These are phyloP conservation scores for Priceomyces medius DNA, from an alignment of 805 yeast species.

Conservation along the genomic window DNA sequence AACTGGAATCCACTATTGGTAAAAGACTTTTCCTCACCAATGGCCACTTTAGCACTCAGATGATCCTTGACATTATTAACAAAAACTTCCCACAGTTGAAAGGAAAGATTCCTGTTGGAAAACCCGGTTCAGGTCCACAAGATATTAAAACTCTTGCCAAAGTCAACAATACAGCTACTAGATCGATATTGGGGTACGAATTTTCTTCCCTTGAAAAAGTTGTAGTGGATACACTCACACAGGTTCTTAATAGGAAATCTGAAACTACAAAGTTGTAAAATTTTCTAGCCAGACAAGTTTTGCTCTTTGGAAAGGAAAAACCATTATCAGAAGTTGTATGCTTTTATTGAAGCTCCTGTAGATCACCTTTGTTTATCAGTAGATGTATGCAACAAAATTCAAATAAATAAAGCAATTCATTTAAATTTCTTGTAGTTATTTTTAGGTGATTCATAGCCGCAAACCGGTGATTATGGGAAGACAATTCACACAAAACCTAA, in stretches of 20 bases:
- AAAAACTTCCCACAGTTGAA: conserved; percentile 24
- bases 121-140: conserved; percentile 27
- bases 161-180: conserved; percentile 35
- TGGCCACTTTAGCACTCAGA: conserved; percentile 20
- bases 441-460: too few species aligned
- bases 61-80: conserved; percentile 21
- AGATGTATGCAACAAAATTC: too few species aligned
- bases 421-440: too few species aligned
- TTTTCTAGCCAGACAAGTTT: too few species aligned
- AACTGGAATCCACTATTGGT: conserved; percentile 13
- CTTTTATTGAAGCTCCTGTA: too few species aligned
- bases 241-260: conserved; percentile 18
- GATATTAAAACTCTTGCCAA: conserved; percentile 29
- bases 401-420: too few species aligned
- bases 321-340: too few species aligned
- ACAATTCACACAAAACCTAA: too few species aligned
- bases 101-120: conserved; percentile 30
- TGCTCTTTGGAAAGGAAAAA: too few species aligned
- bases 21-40: conserved; percentile 29
- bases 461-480: too few species aligned
- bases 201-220: conserved; percentile 39
- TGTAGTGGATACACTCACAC: conserved; percentile 43
- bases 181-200: conserved; percentile 33
- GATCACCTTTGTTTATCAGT: too few species aligned
- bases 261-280: too few species aligned